A percentile compares a stretch with the other conserved stretches of the same genome.
phyloP scores from a whole-genome alignment of 768 basidiomycete genomes.

The Leccinum fibrillosum region DNA sequence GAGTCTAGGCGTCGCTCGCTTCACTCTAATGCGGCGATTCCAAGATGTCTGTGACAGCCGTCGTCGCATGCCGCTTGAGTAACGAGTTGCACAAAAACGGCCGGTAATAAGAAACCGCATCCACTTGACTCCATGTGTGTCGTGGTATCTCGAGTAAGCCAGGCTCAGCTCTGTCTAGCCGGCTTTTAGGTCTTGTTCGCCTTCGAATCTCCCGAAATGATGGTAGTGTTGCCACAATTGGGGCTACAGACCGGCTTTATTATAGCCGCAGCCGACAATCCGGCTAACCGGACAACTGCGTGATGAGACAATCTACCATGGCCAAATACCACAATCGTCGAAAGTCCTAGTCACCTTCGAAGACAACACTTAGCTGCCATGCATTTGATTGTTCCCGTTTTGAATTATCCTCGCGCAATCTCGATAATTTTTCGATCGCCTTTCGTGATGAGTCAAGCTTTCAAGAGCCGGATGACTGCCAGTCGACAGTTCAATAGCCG shows the following conservation, averaged over 20 bases:
- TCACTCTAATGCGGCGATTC: background rate
- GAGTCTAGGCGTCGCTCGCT: background rate
- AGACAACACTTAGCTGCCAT: too few relatives aligned
- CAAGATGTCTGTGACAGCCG: background rate
- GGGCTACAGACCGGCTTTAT: too few relatives aligned
- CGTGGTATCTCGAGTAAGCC: too few relatives aligned
- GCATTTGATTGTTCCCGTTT: background rate
- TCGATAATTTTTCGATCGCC: background rate
- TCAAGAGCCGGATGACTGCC: background rate
- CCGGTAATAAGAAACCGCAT: too few relatives aligned
- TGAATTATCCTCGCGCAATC: background rate
- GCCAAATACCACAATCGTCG: too few relatives aligned
- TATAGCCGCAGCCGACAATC: too few relatives aligned
- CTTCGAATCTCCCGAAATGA: too few relatives aligned
- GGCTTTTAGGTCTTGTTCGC: too few relatives aligned
- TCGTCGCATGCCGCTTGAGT: background rate
- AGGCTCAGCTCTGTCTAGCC: too few relatives aligned
- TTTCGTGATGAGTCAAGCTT: background rate
- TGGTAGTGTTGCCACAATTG: too few relatives aligned
- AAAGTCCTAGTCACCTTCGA: too few relatives aligned
- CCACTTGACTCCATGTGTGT: too few relatives aligned
- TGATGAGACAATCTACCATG: background rate
- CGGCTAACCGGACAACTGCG: background rate
- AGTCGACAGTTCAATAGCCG: background rate
- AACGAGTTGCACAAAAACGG: background rate